phyloP scores from a whole-genome alignment of 768 basidiomycete species.

The Leccinum aurantiacum region DNA sequence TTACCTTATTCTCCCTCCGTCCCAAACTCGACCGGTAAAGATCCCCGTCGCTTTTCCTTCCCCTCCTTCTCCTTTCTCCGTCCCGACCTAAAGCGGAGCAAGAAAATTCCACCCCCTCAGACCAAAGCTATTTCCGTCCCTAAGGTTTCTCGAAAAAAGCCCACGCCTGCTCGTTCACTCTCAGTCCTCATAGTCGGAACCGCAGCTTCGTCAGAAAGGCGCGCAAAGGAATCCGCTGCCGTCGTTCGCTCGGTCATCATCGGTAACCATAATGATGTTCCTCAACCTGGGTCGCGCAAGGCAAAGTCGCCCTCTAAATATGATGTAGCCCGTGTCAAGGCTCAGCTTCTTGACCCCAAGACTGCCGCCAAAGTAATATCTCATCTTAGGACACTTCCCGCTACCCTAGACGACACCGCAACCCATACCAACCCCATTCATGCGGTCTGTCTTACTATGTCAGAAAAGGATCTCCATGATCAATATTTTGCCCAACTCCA shows the following conservation, averaged over 20 bases:
- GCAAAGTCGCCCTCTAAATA: conserved; percentile 45
- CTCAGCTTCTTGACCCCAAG: conserved; percentile 64
- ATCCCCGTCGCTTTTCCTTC: conserved; percentile 48
- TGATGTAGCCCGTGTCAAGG: conserved; percentile 63
- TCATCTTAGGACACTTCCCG: conserved; percentile 64
- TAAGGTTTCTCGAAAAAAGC: conserved; percentile 43
- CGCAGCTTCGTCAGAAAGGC: conserved; percentile 47
- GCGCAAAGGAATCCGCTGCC: conserved; percentile 62
- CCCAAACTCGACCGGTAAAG: conserved; percentile 20
- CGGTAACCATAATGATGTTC: conserved; percentile 42
- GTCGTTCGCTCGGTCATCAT: conserved; percentile 68
- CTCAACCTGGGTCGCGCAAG: conserved; percentile 36
- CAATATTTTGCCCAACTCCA: conserved; percentile 58
- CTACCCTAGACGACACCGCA: conserved; percentile 12
- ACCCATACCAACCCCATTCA: conserved; percentile 54
- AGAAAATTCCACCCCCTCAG: conserved; percentile 13
- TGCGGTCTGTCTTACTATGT: conserved; percentile 68
- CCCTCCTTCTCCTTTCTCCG: conserved; percentile 45
- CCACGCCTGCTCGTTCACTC: conserved; percentile 36
- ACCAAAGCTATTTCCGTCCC: conserved; percentile 32
- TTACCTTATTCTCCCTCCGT: conserved; percentile 21
- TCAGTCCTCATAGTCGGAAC: conserved; percentile 32
- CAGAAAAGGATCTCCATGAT: conserved; percentile 61
- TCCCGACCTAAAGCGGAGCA: conserved; percentile 31
- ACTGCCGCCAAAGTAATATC: conserved; percentile 69